Evolutionary conservation across 352 stramenopile species (phyloP).

Genomic region (Phytophthora cryptogea): DNA sequence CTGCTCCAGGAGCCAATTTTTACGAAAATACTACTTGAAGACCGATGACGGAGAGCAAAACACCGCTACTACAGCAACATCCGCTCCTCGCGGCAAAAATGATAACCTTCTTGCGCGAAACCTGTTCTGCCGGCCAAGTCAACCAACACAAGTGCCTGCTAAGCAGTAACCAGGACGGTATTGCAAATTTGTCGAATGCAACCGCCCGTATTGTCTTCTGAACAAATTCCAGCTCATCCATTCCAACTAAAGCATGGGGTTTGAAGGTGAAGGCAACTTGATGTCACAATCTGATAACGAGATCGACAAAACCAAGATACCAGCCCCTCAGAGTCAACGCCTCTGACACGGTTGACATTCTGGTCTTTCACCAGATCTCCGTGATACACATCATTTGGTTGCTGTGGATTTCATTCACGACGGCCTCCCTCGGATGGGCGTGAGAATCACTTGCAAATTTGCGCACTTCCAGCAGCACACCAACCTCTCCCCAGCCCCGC

Average conservation of each 20-base stretch:
- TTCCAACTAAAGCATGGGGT: not conserved
- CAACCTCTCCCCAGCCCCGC: not conserved
- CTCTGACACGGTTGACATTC: conserved; percentile 5
- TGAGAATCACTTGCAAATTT: conserved; percentile 44
- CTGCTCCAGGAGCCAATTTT: conserved; percentile 31
- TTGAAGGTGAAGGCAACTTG: conserved; percentile 1
- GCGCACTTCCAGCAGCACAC: conserved; percentile 27
- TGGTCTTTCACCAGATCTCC: conserved; percentile 4
- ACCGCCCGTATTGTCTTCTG: not conserved
- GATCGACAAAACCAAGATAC: conserved; percentile 17
- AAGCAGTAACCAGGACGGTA: too few relatives aligned
- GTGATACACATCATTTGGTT: not conserved
- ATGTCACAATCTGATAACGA: conserved; percentile 33
- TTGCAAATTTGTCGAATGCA: not conserved
- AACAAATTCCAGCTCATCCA: not conserved
- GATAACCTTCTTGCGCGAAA: conserved; percentile 5
- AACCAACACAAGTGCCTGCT: not conserved
- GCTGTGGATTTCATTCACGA: not conserved
- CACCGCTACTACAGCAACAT: not conserved
- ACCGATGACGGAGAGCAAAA: not conserved
- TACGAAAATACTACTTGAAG: conserved; percentile 24
- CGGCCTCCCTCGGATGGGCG: not conserved
- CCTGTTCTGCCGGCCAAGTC: conserved; percentile 30
- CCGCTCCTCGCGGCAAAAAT: conserved; percentile 9
- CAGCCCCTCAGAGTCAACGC: conserved; percentile 3